These are phyloP conservation scores for Phytophthora hibernalis DNA, from an alignment of 352 stramenopile genomes.

Conservation along the genomic window DNA sequence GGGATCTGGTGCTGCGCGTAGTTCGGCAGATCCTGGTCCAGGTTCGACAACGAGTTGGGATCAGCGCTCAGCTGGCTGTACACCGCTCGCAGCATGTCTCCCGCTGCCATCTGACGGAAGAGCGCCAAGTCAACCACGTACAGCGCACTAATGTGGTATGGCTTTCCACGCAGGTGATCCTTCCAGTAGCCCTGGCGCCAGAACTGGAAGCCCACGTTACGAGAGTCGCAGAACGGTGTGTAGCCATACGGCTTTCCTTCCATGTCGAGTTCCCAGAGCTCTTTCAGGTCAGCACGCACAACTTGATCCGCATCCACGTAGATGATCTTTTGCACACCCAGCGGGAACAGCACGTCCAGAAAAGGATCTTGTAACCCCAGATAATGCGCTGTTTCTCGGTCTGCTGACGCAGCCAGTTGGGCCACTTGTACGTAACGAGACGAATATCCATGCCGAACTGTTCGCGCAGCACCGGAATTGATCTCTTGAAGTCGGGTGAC, in stretches of 20 bases:
- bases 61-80: slow-evolving; percentile 98
- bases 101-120: slow-evolving; percentile 95
- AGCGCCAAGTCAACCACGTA: slow-evolving; percentile 99
- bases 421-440: slow-evolving; percentile 99
- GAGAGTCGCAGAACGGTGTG: slow-evolving; percentile 97
- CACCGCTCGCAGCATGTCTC: slow-evolving; percentile 95
- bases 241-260: slow-evolving; percentile 97
- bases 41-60: slow-evolving; percentile 98
- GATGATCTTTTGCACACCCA: slow-evolving; percentile 99
- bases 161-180: slow-evolving; percentile 95
- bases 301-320: slow-evolving; percentile 99
- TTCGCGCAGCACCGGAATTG: slow-evolving; percentile 91
- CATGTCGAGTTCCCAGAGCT: slow-evolving; percentile 99
- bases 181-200: slow-evolving; percentile 99
- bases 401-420: slow-evolving; percentile 98
- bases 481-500: slow-evolving; percentile 97
- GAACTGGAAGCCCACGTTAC: slow-evolving; percentile 99
- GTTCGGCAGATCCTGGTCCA: slow-evolving; percentile 99
- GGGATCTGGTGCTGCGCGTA: slow-evolving; percentile 96
- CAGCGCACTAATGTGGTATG: slow-evolving; percentile 99
- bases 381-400: slow-evolving; percentile 99
- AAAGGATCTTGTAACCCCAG: slow-evolving; percentile 99
- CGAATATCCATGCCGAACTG: slow-evolving; percentile 97
- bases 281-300: slow-evolving; percentile 97
- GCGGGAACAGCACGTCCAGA: slow-evolving; percentile 99